Conservation (phyloP, 352 stramenopile species). For the Phytopythium boreale region DNA sequence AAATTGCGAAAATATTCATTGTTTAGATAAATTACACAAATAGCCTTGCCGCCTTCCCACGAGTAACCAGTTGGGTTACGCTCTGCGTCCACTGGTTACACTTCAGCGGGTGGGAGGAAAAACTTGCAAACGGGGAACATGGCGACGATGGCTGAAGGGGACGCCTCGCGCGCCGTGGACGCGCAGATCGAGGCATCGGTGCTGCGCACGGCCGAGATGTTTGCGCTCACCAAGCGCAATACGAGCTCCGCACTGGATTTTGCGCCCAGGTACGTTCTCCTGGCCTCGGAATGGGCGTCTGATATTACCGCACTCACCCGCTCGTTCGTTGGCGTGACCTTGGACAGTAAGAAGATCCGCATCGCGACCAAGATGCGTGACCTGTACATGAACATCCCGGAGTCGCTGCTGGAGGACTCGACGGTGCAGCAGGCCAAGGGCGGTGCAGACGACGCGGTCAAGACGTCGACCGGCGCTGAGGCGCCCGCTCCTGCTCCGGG, state of each 20-base stretch:
- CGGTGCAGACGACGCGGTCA: slow-evolving; percentile 7
- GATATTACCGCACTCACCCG: neutral
- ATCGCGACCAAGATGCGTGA: slow-evolving; percentile 64
- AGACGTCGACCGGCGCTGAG: slow-evolving; percentile 4
- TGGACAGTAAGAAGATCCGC: slow-evolving; percentile 73
- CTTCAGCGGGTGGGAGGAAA: neutral
- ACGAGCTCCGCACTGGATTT: slow-evolving; percentile 42
- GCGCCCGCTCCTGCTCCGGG: slow-evolving; percentile 5
- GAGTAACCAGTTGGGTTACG: neutral
- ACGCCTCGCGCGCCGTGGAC: slow-evolving; percentile 15
- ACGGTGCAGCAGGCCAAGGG: slow-evolving; percentile 8
- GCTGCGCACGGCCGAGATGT: slow-evolving; percentile 64
- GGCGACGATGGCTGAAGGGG: neutral
- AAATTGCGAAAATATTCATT: too few relatives aligned
- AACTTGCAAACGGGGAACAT: neutral
- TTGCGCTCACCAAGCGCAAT: slow-evolving; percentile 64
- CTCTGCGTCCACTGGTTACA: neutral
- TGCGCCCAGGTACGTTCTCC: slow-evolving; percentile 40
- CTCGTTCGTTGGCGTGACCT: neutral
- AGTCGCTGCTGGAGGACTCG: slow-evolving; percentile 46
- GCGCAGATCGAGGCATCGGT: slow-evolving; percentile 61
- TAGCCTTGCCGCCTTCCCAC: too few relatives aligned
- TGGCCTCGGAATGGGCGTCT: neutral
- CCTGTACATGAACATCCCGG: slow-evolving; percentile 52
- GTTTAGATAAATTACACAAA: too few relatives aligned